Conservation (phyloP, 176 grass and related monocot species). For the Oropetium thomaeum region DNA sequence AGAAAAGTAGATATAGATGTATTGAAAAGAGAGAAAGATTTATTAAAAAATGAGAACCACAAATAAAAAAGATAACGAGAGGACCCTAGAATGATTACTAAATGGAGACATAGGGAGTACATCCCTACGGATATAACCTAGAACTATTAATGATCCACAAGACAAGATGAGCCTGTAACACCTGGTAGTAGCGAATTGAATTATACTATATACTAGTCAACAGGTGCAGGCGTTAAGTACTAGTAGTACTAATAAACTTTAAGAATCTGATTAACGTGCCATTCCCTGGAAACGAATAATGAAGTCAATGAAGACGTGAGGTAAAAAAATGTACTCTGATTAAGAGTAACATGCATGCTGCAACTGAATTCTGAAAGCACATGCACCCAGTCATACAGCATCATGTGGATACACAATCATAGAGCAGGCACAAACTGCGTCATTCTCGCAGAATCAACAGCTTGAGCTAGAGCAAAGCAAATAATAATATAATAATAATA, state of each 20-base stretch:
- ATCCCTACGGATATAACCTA: background rate
- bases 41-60: no score
- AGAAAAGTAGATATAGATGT: no score
- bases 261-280: background rate
- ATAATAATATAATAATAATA: background rate
- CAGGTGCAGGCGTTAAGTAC: background rate
- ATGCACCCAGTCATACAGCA: no score
- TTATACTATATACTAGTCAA: background rate
- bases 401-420: constrained; percentile 24
- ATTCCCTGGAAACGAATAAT: background rate
- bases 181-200: background rate
- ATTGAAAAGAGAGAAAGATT: no score
- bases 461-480: no score
- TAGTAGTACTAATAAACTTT: no score
- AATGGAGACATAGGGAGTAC: no score
- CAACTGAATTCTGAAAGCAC: background rate
- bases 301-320: constrained; percentile 10
- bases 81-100: no score
- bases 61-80: no score
- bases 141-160: no score
- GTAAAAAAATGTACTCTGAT: no score
- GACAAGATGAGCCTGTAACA: background rate
- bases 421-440: background rate
- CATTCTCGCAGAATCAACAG: background rate
- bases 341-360: no score